Conservation (phyloP, 176 grass and related monocot genomes). For the Rhynchospora pubera region DNA sequence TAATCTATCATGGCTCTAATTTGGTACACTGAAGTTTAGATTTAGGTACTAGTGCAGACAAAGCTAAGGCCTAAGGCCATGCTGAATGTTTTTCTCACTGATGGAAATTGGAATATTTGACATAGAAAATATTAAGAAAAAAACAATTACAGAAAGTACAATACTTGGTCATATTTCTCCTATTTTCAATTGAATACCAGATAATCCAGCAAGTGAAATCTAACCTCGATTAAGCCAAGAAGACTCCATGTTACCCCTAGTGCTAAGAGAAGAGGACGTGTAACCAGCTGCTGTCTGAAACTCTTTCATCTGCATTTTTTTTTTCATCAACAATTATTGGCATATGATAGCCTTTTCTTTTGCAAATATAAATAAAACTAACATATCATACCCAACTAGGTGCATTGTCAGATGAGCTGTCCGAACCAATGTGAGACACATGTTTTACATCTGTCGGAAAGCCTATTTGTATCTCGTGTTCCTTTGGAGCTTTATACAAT, state of each 20-base stretch:
- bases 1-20: no score
- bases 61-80: not conserved
- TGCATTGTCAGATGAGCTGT: conserved; percentile 8
- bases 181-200: not conserved
- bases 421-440: conserved; percentile 24
- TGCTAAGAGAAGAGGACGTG: conserved; percentile 13
- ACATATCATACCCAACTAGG: conserved; percentile 19
- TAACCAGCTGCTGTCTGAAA: conserved; percentile 14
- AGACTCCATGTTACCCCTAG: conserved; percentile 4
- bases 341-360: not conserved
- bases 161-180: not conserved
- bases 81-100: not conserved
- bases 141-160: not conserved
- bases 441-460: conserved; percentile 20
- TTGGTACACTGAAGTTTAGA: not conserved
- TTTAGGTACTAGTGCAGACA: not conserved
- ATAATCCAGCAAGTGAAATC: not conserved
- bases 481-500: conserved; percentile 12
- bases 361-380: not conserved
- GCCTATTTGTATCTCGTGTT: conserved; percentile 26
- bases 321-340: not conserved
- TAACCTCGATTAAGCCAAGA: conserved; percentile 15
- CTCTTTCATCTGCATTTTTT: conserved; percentile 18
- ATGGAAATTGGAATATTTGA: not conserved
- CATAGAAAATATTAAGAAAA: not conserved